Evolutionary conservation across 495 filamentous ascomycete species (phyloP).

Genomic region (Aspergillus nidulans): DNA sequence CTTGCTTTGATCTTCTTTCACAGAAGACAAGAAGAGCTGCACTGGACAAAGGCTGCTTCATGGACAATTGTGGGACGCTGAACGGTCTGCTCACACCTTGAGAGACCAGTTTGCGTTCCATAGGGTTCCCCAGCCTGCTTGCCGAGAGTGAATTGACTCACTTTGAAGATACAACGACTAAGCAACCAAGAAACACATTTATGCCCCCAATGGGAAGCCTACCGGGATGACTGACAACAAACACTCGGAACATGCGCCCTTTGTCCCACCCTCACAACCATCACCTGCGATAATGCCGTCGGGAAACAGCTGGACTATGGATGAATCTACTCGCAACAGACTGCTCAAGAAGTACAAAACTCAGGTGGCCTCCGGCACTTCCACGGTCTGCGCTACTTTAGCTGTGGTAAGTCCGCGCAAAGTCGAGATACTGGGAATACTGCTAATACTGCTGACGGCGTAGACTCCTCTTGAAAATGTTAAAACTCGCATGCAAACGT

Average conservation of each 20-base stretch:
- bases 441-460: conserved; percentile 6
- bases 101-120: conserved; percentile 53
- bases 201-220: conserved; percentile 32
- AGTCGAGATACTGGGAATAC: not conserved
- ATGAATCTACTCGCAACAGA: conserved; percentile 36
- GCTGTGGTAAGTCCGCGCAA: conserved; percentile 36
- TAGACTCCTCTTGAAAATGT: conserved; percentile 47
- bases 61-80: conserved; percentile 49
- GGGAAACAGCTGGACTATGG: conserved; percentile 35
- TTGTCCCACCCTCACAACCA: conserved; percentile 26
- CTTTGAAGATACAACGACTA: conserved; percentile 10
- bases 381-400: conserved; percentile 42
- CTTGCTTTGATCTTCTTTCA: conserved; percentile 7
- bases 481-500: conserved; percentile 52
- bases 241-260: conserved; percentile 42
- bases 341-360: conserved; percentile 45
- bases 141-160: conserved; percentile 7
- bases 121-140: conserved; percentile 45
- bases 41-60: conserved; percentile 23
- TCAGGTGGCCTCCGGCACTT: conserved; percentile 42
- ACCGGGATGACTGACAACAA: conserved; percentile 42
- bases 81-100: conserved; percentile 47
- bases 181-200: conserved; percentile 11
- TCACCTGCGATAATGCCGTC: conserved; percentile 32
- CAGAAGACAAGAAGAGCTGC: not conserved